These are phyloP conservation scores for Platanthera zijinensis DNA, from an alignment of 106 monocot species.

Conservation along the genomic window DNA sequence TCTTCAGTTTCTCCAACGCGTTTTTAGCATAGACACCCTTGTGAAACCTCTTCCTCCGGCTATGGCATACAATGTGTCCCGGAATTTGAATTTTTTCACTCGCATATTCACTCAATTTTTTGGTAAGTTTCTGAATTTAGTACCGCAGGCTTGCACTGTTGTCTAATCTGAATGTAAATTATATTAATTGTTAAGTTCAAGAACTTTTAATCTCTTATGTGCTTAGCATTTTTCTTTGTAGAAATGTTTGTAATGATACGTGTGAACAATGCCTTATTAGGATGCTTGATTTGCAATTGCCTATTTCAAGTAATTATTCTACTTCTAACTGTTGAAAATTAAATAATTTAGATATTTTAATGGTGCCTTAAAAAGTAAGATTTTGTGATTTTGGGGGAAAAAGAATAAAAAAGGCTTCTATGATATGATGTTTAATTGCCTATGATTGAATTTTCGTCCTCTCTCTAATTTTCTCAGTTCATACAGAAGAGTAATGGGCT, in stretches of 20 bases:
- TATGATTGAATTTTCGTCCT: background rate
- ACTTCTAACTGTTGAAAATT: background rate
- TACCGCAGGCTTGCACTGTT: background rate
- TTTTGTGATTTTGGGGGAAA: too few relatives aligned
- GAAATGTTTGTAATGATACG: background rate
- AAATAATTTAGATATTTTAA: too few relatives aligned
- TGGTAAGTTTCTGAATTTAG: slow-evolving; percentile 39
- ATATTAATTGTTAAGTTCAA: background rate
- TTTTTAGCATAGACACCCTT: slow-evolving; percentile 88
- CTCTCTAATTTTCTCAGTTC: background rate
- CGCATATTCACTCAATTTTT: slow-evolving; percentile 95
- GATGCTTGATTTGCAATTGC: background rate
- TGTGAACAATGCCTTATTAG: background rate
- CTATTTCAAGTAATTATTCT: background rate
- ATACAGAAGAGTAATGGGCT: background rate
- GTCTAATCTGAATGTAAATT: background rate
- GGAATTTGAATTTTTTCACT: slow-evolving; percentile 76
- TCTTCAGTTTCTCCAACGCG: slow-evolving; percentile 70
- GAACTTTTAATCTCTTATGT: background rate
- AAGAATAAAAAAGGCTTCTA: background rate
- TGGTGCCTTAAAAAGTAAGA: background rate
- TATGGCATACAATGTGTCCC: slow-evolving; percentile 64
- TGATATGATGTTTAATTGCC: background rate
- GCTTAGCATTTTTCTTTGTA: background rate
- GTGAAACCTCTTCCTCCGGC: slow-evolving; percentile 95